These are phyloP conservation scores for Amanita thiersii DNA, from an alignment of 768 basidiomycete genomes.

Conservation along the genomic window DNA sequence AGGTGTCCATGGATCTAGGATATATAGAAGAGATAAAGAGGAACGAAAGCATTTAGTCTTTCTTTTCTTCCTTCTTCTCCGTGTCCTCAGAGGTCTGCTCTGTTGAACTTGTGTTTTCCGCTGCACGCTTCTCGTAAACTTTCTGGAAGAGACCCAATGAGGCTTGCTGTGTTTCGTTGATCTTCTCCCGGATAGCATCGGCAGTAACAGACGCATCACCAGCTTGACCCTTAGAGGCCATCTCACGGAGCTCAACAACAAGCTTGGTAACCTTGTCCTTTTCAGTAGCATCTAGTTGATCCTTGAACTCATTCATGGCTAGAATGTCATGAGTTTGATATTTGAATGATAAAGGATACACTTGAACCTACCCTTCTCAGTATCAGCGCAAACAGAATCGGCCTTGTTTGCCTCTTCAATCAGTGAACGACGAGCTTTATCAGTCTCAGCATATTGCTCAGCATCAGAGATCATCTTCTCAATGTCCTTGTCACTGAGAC, in stretches of 20 bases:
- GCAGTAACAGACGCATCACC: conserved; percentile 76
- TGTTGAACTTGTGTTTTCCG: conserved; percentile 47
- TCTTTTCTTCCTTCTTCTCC: conserved; percentile 76
- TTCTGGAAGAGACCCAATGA: conserved; percentile 97
- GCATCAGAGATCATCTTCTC: conserved; percentile 95
- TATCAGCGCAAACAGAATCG: conserved; percentile 89
- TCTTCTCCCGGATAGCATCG: conserved; percentile 86
- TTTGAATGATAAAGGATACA: neutral
- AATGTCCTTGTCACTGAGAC: conserved; percentile 93
- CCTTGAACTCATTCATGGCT: conserved; percentile 98
- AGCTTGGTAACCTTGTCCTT: conserved; percentile 91
- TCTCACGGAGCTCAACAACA: conserved; percentile 77
- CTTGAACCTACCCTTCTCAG: conserved; percentile 73
- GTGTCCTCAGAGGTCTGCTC: conserved; percentile 39
- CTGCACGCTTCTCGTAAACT: conserved; percentile 89
- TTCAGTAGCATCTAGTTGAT: conserved; percentile 87
- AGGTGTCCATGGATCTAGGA: conserved; percentile 1
- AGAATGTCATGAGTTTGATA: conserved; percentile 9
- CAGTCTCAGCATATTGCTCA: conserved; percentile 88
- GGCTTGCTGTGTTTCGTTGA: conserved; percentile 89
- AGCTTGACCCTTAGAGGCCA: conserved; percentile 84
- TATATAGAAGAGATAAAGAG: neutral
- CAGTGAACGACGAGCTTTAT: conserved; percentile 78
- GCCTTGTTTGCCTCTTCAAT: conserved; percentile 98
- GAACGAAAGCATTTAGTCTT: conserved; percentile 3